These are phyloP conservation scores for Nakataea oryzae DNA, from an alignment of 2,329 filamentous ascomycete species.

Conservation along the genomic window DNA sequence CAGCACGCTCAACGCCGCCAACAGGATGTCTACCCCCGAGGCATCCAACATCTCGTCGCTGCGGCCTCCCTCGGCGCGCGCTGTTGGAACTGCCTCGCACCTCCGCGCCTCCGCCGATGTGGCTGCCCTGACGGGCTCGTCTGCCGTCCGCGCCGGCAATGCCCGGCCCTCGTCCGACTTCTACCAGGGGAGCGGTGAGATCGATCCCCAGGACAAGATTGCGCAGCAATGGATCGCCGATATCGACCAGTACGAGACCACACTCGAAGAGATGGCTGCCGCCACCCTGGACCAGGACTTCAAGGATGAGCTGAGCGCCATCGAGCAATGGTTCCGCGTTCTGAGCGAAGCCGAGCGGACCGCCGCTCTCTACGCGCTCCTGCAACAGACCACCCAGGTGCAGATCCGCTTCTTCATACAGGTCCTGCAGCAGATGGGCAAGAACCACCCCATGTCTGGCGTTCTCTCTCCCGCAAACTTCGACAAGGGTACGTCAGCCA, in stretches of 20 bases:
- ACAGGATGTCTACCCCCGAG: conserved; percentile 96
- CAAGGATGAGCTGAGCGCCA: conserved; percentile 97
- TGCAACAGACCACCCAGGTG: conserved; percentile 97
- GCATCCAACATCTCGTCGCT: conserved; percentile 72
- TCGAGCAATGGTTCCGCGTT: conserved; percentile 98
- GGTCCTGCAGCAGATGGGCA: conserved; percentile 97
- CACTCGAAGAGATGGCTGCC: conserved; percentile 95
- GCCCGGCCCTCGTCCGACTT: conserved; percentile 90
- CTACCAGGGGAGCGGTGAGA: conserved; percentile 63
- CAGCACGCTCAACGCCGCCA: conserved; percentile 60
- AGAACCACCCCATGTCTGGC: conserved; percentile 93
- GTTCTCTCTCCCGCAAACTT: conserved; percentile 92
- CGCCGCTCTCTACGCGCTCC: conserved; percentile 83
- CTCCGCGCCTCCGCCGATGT: conserved; percentile 94
- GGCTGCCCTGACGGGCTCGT: conserved; percentile 62
- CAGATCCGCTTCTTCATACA: conserved; percentile 99
- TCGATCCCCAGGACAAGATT: conserved; percentile 81
- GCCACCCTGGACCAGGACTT: conserved; percentile 99
- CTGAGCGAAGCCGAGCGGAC: conserved; percentile 94
- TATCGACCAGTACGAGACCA: conserved; percentile 98
- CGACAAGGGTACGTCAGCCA: conserved; percentile 67
- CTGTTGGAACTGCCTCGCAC: conserved; percentile 71
- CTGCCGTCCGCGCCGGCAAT: conserved; percentile 30
- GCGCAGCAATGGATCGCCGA: conserved; percentile 98
- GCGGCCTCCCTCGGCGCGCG: conserved; percentile 70